Conservation (phyloP, 1,139 yeast species). For the Pichiaceae sp. region DNA sequence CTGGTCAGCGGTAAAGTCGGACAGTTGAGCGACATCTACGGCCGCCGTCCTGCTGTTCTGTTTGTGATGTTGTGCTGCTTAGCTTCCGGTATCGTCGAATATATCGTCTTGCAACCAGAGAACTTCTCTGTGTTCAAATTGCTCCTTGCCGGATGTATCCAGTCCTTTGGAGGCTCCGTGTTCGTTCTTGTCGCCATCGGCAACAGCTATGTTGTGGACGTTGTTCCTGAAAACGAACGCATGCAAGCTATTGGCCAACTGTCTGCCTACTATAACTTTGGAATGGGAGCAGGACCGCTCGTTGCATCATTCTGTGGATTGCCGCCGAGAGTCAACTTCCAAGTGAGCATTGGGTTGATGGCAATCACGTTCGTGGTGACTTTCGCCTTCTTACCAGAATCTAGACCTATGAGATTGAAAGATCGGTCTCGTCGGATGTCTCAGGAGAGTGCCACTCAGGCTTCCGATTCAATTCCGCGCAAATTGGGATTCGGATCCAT, state of each 20-base stretch:
- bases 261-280: slow-evolving; percentile 50
- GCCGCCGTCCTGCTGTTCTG: slow-evolving; percentile 43
- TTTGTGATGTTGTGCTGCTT: slow-evolving; percentile 25
- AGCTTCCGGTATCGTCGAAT: slow-evolving; percentile 22
- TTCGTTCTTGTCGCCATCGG: slow-evolving; percentile 42
- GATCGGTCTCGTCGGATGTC: slow-evolving; percentile 35
- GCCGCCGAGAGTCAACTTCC: slow-evolving; percentile 15
- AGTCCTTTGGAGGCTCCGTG: slow-evolving; percentile 49
- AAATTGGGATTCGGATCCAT: slow-evolving; percentile 8
- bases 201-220: slow-evolving; percentile 58
- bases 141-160: slow-evolving; percentile 30
- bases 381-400: slow-evolving; percentile 44
- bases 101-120: slow-evolving; percentile 27
- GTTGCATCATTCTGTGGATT: slow-evolving; percentile 26
- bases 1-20: slow-evolving; percentile 44
- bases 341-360: slow-evolving; percentile 9
- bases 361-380: slow-evolving; percentile 25
- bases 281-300: slow-evolving; percentile 59
- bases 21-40: slow-evolving; percentile 55
- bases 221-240: slow-evolving; percentile 46
- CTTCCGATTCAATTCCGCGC: slow-evolving; percentile 3
- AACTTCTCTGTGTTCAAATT: slow-evolving; percentile 29
- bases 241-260: slow-evolving; percentile 48
- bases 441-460: slow-evolving; percentile 2
- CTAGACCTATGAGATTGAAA: slow-evolving; percentile 41